phyloP scores from a whole-genome alignment of 2,329 filamentous ascomycete species.

The Dactylellina parvicollis region DNA sequence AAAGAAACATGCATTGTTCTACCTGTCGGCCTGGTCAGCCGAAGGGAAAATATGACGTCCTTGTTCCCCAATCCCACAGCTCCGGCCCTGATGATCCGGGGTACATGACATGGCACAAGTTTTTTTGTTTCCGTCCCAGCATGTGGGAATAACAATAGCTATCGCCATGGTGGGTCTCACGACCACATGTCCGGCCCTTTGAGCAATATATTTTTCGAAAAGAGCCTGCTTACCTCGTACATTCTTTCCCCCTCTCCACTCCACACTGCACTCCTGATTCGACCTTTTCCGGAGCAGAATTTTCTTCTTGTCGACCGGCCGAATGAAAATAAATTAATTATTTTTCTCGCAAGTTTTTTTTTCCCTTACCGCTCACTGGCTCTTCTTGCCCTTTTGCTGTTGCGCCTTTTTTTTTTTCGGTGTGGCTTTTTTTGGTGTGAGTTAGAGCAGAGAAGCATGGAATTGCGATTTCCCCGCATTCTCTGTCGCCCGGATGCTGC shows the following conservation, averaged over 20 bases:
- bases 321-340: slow-evolving; percentile 43
- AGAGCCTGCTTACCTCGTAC: slow-evolving; percentile 44
- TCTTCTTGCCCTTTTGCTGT: slow-evolving; percentile 5
- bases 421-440: slow-evolving; percentile 12
- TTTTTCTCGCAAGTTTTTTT: slow-evolving; percentile 30
- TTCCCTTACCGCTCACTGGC: neutral
- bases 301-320: slow-evolving; percentile 19
- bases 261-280: slow-evolving; percentile 54
- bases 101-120: slow-evolving; percentile 47
- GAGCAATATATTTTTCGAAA: slow-evolving; percentile 54
- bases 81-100: slow-evolving; percentile 55
- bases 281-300: slow-evolving; percentile 18
- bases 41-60: slow-evolving; percentile 51
- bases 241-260: slow-evolving; percentile 45
- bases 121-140: neutral
- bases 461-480: slow-evolving; percentile 46
- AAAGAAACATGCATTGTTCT: slow-evolving; percentile 40
- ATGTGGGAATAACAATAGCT: slow-evolving; percentile 5
- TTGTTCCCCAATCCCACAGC: slow-evolving; percentile 24
- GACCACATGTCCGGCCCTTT: slow-evolving; percentile 52
- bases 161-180: slow-evolving; percentile 47
- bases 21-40: slow-evolving; percentile 39
- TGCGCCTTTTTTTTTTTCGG: slow-evolving; percentile 43
- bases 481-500: slow-evolving; percentile 12
- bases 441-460: slow-evolving; percentile 34